Evolutionary conservation across 1,139 yeast genomes (phyloP), one percentile per base, ranked within the genome.

Genomic region (Taiozyma sp.): DNA sequence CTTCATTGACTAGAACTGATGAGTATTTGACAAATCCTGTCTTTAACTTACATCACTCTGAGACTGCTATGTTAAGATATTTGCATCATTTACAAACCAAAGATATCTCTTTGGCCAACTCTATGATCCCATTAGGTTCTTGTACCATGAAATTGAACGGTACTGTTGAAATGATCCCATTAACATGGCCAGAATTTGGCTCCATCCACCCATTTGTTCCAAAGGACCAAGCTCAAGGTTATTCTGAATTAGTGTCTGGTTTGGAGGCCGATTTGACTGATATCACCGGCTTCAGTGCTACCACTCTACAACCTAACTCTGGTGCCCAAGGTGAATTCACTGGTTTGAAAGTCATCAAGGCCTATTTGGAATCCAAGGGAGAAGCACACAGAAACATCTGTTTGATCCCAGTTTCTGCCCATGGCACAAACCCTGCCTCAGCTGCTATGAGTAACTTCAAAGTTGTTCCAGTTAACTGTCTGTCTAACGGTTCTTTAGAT

Each of bases 261-360:
- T 80, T 93, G 47, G 96, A 89, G 69, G 74, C 76, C 50, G 98
- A 93, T 69, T 76, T 93, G 60, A 90, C 93, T 54, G 91, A 87
- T 58, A 92, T 93, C 57, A 93, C 99, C n/a, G 98, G 98, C 0
- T 90, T 93, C 64, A 89, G 84, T 57, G 95, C 91, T 44, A 87
- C 96, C 27, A 88, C 97, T 8, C 75, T 89, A 54, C 96, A 91
- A 84, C 99, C 99, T 58, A 93, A 93, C 70, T 89, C 97, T 46
- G 99, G 99, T 60, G 99, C 99, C 43, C 97, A 92, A 71, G 99
- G 99, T 69, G 99, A 93, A 72, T 93, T 87, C 72, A 83, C 98
- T 29, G 99, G 99, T 40, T 78, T 93, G 58, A 81, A 96, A 52
- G 90, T 91, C 51, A 93, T 93, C 62, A 80, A 84, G 63, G 81